Percentiles rank a stretch among this genome's conserved stretches.
Conservation (phyloP, 1,284 basidiomycete genomes). For the Pascua guehoae region DNA sequence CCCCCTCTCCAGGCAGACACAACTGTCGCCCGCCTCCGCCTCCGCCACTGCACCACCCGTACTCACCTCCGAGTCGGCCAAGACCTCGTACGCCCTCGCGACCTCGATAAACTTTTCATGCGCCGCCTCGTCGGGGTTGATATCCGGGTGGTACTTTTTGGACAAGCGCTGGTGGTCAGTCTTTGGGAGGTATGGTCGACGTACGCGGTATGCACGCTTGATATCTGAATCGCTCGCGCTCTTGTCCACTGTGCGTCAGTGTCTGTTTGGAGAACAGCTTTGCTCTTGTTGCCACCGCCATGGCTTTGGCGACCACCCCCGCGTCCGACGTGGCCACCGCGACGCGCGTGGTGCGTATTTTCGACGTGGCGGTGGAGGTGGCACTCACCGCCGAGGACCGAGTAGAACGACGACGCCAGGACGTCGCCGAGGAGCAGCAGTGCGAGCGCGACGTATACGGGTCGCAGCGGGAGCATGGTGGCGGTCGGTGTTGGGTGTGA, state of each 20-base stretch:
- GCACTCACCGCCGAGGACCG: conserved; percentile 46
- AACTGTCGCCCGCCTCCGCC: neutral
- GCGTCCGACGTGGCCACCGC: conserved; percentile 14
- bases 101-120: conserved; percentile 84
- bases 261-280: no score
- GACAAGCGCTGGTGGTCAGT: conserved; percentile 63
- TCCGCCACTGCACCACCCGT: neutral
- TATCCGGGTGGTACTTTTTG: conserved; percentile 87
- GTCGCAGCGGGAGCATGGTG: conserved; percentile 7
- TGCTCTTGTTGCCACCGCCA: neutral
- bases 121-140: conserved; percentile 78
- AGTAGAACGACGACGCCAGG: conserved; percentile 47
- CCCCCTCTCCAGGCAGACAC: neutral
- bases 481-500: neutral
- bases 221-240: conserved; percentile 82
- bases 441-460: conserved; percentile 6
- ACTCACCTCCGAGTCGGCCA: conserved; percentile 72
- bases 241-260: conserved; percentile 59
- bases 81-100: conserved; percentile 85
- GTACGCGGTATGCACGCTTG: conserved; percentile 72
- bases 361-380: no score
- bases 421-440: conserved; percentile 38
- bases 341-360: no score
- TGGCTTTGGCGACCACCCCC: neutral
- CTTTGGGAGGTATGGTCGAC: conserved; percentile 1